phyloP scores from a whole-genome alignment of 2,329 filamentous ascomycete genomes.

The Calonectria pseudoturangicola region DNA sequence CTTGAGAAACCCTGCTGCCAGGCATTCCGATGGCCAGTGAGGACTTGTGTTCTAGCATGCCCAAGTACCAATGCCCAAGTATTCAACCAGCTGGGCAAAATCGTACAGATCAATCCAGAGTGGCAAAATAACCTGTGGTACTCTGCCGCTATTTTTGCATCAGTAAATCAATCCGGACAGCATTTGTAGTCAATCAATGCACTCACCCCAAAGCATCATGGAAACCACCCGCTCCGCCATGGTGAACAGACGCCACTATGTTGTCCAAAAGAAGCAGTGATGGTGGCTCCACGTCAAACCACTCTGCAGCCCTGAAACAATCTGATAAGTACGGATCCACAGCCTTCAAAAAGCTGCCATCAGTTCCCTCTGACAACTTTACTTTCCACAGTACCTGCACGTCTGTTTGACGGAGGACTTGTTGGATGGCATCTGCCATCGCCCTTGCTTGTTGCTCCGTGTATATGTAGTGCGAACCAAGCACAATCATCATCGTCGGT shows the following conservation, averaged over 20 bases:
- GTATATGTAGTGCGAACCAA: constrained; percentile 25
- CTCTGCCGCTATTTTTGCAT: constrained; percentile 57
- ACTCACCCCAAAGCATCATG: constrained; percentile 48
- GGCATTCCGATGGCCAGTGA: constrained; percentile 50
- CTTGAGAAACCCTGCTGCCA: constrained; percentile 53
- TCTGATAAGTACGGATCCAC: constrained; percentile 34
- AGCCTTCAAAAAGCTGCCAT: constrained; percentile 34
- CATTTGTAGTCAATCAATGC: too few species aligned
- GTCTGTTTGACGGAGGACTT: constrained; percentile 28
- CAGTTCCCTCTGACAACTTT: constrained; percentile 35
- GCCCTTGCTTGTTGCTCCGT: neutral
- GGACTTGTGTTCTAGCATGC: constrained; percentile 61
- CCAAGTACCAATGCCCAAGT: constrained; percentile 64
- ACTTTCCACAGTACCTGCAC: constrained; percentile 60
- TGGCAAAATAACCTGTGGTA: constrained; percentile 68
- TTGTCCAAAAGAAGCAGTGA: constrained; percentile 59
- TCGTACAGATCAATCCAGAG: constrained; percentile 68
- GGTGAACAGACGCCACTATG: constrained; percentile 44
- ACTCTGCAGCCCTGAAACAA: constrained; percentile 45
- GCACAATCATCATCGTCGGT: constrained; percentile 17
- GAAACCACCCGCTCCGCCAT: constrained; percentile 48
- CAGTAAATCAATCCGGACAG: neutral
- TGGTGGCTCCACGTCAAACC: constrained; percentile 56
- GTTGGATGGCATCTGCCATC: constrained; percentile 17
- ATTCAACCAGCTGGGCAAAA: constrained; percentile 65